phyloP scores from a whole-genome alignment of 2,329 filamentous ascomycete species.

The Coleophoma crateriformis region DNA sequence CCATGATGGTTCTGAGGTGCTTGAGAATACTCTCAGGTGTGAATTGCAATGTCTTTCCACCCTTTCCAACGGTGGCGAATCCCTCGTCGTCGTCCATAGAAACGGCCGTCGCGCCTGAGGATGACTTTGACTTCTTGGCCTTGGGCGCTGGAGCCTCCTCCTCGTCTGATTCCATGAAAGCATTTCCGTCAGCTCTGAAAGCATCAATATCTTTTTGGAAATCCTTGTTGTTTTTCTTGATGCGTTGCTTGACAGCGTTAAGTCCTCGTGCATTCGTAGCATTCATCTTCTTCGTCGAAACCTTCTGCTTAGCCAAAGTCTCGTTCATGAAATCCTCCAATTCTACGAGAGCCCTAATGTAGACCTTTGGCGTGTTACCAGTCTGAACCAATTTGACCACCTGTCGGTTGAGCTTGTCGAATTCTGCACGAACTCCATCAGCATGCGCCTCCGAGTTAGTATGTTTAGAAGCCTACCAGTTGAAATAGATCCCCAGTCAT shows the following conservation, averaged over 20 bases:
- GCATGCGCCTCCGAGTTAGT: slow-evolving; percentile 13
- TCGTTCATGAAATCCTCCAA: slow-evolving; percentile 94
- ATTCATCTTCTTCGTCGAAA: slow-evolving; percentile 97
- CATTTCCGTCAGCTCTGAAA: slow-evolving; percentile 80
- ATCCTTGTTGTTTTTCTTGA: slow-evolving; percentile 98
- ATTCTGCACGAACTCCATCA: slow-evolving; percentile 53
- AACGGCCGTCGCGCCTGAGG: slow-evolving; percentile 43
- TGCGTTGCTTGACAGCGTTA: slow-evolving; percentile 95
- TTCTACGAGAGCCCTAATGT: slow-evolving; percentile 89
- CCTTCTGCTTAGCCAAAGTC: slow-evolving; percentile 91
- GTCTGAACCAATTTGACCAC: slow-evolving; percentile 72
- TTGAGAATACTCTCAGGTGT: slow-evolving; percentile 98
- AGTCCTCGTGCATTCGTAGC: slow-evolving; percentile 88
- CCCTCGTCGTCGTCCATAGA: slow-evolving; percentile 69
- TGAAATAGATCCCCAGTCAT: slow-evolving; percentile 92
- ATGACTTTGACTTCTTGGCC: slow-evolving; percentile 45
- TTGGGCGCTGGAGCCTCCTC: slow-evolving; percentile 52
- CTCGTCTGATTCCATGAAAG: slow-evolving; percentile 80
- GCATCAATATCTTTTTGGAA: slow-evolving; percentile 82
- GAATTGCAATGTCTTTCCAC: slow-evolving; percentile 83
- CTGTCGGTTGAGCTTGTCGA: slow-evolving; percentile 89
- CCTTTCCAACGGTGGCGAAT: slow-evolving; percentile 83
- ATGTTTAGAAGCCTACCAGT: slow-evolving; percentile 54
- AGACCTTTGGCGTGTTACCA: slow-evolving; percentile 79
- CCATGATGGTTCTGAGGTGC: slow-evolving; percentile 86